Evolutionary conservation across 2,329 filamentous ascomycete genomes (phyloP), one percentile per base, ranked within the genome.

Genomic region (Calonectria pseudoturangicola): DNA sequence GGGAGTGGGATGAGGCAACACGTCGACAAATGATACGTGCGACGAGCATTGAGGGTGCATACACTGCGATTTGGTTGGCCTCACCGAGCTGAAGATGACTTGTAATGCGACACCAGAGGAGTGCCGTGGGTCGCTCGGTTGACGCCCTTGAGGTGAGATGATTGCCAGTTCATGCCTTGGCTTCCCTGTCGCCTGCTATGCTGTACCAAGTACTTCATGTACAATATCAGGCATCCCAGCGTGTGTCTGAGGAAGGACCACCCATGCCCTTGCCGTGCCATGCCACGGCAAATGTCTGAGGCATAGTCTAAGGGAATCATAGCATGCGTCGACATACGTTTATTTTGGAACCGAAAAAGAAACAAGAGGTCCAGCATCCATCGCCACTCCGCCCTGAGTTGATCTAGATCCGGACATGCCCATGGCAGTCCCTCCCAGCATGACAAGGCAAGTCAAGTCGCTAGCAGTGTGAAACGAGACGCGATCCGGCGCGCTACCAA

Each of bases 181-280:
- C 54, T 60, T 60, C 54, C 54, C 33, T 60, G 54, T 60, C 54
- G 21, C 54, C 33, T 33, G 12, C 21, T 60, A 60, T 21, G n/a
- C 33, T 39, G 54, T 21, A 21, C 54, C 30, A 13, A 60, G 54
- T 60, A 60, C 54, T 36, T 60, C 39, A 60, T 41, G 54, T 41
- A 41, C 54, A 39, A 60, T 60, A 60, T 60, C 54, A 60, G 54
- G 54, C 54, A 66, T 43, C 47, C 63, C 48, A 66, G 33, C 18
- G 39, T 60, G 51, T 56, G 54, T 60, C 48, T 54, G 67, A 51
- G 68, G 62, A 66, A 71, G 63, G 68, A 33, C 43, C 50, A 54
- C 30, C 41, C 64, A 58, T 56, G 65, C 27, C 28, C 63, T 28
- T 41, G 63, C 36, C 58, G 33, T 66, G 54, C 28, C 54, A 60